phyloP scores from a whole-genome alignment of 2,329 filamentous ascomycete genomes.

The Alternaria sp. region DNA sequence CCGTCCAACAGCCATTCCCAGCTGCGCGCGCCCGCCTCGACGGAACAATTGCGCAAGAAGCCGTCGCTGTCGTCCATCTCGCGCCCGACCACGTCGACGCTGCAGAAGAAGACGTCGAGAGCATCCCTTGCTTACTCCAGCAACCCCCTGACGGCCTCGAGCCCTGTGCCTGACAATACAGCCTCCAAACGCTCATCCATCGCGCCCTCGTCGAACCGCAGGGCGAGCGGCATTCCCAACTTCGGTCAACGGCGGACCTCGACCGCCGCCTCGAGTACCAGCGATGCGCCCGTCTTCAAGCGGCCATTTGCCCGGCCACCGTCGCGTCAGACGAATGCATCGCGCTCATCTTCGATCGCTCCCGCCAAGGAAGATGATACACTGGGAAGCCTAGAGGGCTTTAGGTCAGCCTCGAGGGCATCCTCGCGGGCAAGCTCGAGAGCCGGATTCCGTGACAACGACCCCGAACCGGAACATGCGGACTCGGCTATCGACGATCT shows the following conservation, averaged over 20 bases:
- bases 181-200: constrained; percentile 31
- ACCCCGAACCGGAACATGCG: constrained; percentile 27
- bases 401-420: constrained; percentile 51
- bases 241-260: constrained; percentile 21
- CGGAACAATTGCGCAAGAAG: constrained; percentile 51
- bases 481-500: constrained; percentile 8
- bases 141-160: constrained; percentile 15
- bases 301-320: constrained; percentile 44
- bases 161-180: constrained; percentile 16
- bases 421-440: constrained; percentile 49
- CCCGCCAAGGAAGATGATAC: constrained; percentile 44
- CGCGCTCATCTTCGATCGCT: constrained; percentile 20
- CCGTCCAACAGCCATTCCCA: constrained; percentile 48
- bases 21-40: constrained; percentile 52
- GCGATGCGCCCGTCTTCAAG: constrained; percentile 44
- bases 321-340: constrained; percentile 39
- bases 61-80: constrained; percentile 36
- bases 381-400: constrained; percentile 52
- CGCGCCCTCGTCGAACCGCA: constrained; percentile 22
- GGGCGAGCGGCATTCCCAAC: constrained; percentile 29
- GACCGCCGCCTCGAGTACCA: constrained; percentile 6
- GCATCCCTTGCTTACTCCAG: constrained; percentile 36
- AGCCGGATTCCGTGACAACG: constrained; percentile 43
- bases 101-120: constrained; percentile 44
- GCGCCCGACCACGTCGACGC: constrained; percentile 17